Base-by-base conservation (phyloP, 345 rosid species). In the Eucalyptus tenuipes region DNA sequence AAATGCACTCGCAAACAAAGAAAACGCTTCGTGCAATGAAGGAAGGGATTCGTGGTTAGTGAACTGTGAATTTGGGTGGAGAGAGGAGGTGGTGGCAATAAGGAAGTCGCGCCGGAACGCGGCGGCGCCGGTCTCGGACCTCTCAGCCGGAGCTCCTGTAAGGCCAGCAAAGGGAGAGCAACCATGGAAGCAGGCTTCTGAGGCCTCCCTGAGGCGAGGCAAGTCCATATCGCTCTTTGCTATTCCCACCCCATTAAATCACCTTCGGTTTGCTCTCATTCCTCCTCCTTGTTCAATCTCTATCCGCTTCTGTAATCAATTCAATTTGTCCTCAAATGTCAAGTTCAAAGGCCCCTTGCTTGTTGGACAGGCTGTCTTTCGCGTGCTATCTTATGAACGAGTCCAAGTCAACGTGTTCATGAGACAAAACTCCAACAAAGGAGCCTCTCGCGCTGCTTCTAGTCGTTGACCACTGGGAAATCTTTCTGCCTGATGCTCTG, bases 31-130 rank as follows among this genome's bases (percentile, higher is more conserved):
- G 2, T 90, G 91, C 29, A 95, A 90, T 7, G 95, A 89, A 88
- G 98, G 98, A 37, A 98, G 94, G 87, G 99, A 98, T 86, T 98
- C 98, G 68, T 93, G 99, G 91, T 96, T 93, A 9, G 97, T 98
- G 94, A 96, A 98, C 10, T 90, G 89, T 52, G 87, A 53, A 87
- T 93, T 88, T 88, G 90, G 93, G 75, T 88, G 86, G n/a, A 95
- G 91, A 85, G 94, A 92, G 5, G 94, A 91, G 89, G 92, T 87
- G 89, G 93, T 91, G 48, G 92, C 88, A 24, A 87, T 53, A 42
- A 92, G 93, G 82, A 96, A 96, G 33, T 93, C 93, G 6, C 88
- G 89, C 44, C 94, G 92, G 52, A 91, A 91, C 2, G 88, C 47
- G 8, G 95, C 91, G 12, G 90, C 86, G 5, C 50, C 88, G 13